Conservation (phyloP, 306 rosid genomes). For the Prunus kanzakura region DNA sequence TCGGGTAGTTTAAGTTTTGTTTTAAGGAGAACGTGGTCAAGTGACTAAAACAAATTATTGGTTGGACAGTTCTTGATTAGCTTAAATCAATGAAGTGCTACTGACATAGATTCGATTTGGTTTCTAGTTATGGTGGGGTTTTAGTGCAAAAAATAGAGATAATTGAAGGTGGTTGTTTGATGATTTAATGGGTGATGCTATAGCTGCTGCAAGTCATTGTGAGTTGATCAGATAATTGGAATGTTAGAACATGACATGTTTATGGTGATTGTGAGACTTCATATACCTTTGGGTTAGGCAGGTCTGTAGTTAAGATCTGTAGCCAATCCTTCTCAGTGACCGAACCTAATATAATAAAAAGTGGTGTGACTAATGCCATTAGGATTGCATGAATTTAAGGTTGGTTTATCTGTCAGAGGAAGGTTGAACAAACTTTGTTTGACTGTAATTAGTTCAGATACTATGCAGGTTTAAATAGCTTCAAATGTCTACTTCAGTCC, state of each 20-base stretch:
- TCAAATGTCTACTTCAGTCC: not conserved
- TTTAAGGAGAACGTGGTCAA: not conserved
- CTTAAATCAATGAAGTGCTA: not conserved
- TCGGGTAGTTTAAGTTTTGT: not conserved
- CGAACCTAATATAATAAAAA: not conserved
- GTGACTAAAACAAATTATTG: slow-evolving; percentile 2
- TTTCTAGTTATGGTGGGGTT: not conserved
- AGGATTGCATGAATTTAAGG: not conserved
- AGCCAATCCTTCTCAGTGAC: not conserved
- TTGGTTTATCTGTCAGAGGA: not conserved
- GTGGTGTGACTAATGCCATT: not conserved
- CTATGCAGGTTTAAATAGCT: not conserved
- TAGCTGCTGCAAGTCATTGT: not conserved
- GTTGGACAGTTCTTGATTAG: not conserved
- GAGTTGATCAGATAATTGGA: not conserved
- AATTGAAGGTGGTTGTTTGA: not conserved
- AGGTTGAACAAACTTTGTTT: not conserved
- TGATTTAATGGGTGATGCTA: not conserved
- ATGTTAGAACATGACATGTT: not conserved
- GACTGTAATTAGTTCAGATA: not conserved
- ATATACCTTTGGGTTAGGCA: not conserved
- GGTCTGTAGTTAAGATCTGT: not conserved
- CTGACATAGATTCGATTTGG: not conserved
- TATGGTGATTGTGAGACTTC: not conserved
- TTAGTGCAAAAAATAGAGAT: not conserved